Conservation (phyloP, 164 flowering plant species). For the Santalum album region DNA sequence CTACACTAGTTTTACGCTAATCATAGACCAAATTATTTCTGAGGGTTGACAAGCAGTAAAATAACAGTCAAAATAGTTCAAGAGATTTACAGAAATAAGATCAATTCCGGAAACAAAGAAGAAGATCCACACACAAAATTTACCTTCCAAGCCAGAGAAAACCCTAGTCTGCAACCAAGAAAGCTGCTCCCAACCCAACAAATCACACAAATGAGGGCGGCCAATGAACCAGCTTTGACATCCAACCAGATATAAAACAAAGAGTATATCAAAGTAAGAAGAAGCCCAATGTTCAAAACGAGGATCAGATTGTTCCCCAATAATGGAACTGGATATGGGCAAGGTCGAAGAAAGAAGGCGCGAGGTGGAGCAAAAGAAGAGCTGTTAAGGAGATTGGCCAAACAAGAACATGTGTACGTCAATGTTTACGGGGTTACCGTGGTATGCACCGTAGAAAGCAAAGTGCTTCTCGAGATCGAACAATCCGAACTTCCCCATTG, state of each 20-base stretch:
- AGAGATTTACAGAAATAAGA: too few relatives aligned
- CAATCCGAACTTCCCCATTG: slow-evolving; percentile 27
- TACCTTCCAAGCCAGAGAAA: slow-evolving; percentile 86
- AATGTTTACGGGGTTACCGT: slow-evolving; percentile 69
- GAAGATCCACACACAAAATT: too few relatives aligned
- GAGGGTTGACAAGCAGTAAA: too few relatives aligned
- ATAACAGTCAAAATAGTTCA: too few relatives aligned
- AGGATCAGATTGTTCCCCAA: too few relatives aligned
- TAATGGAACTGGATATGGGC: too few relatives aligned
- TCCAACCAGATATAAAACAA: slow-evolving; percentile 58
- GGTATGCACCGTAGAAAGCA: slow-evolving; percentile 95
- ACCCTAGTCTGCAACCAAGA: slow-evolving; percentile 50
- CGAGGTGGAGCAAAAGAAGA: slow-evolving; percentile 46
- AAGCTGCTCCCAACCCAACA: slow-evolving; percentile 69
- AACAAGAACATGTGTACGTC: slow-evolving; percentile 64
- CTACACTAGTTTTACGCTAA: too few relatives aligned
- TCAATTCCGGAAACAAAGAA: too few relatives aligned
- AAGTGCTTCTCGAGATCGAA: slow-evolving; percentile 81
- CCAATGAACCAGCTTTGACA: slow-evolving; percentile 77
- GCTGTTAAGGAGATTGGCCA: slow-evolving; percentile 78
- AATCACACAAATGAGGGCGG: slow-evolving; percentile 55
- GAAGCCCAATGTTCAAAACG: slow-evolving; percentile 58
- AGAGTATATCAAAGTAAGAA: slow-evolving; percentile 41
- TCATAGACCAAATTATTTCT: too few relatives aligned
- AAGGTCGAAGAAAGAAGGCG: slow-evolving; percentile 33